These are phyloP conservation scores for Neurospora cerealis DNA, from an alignment of 495 filamentous ascomycete genomes.

Conservation along the genomic window DNA sequence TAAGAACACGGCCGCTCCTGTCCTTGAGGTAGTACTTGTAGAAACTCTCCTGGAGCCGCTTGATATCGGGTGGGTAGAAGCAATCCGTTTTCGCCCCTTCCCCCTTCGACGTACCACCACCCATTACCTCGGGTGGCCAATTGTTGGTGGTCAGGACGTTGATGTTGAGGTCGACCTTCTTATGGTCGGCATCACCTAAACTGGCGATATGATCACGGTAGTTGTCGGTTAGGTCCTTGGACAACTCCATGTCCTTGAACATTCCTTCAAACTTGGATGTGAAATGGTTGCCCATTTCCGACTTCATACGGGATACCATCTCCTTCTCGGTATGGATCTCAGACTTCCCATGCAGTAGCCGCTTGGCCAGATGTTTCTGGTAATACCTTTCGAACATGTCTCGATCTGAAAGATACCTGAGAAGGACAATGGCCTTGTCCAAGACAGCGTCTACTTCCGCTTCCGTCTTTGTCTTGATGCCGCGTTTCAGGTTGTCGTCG, in stretches of 20 bases:
- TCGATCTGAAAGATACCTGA: slow-evolving; percentile 82
- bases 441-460: slow-evolving; percentile 76
- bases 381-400: slow-evolving; percentile 97
- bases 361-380: slow-evolving; percentile 87
- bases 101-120: slow-evolving; percentile 25
- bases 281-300: slow-evolving; percentile 89
- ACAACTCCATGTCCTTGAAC: slow-evolving; percentile 95
- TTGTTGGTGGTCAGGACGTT: slow-evolving; percentile 84
- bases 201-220: slow-evolving; percentile 61
- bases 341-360: slow-evolving; percentile 77
- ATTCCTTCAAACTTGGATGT: slow-evolving; percentile 89
- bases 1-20: slow-evolving; percentile 76
- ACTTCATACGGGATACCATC: slow-evolving; percentile 94
- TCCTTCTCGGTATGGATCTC: slow-evolving; percentile 83
- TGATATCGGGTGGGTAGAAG: slow-evolving; percentile 66
- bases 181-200: slow-evolving; percentile 54
- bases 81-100: slow-evolving; percentile 46
- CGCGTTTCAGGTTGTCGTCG: slow-evolving; percentile 91
- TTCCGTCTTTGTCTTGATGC: slow-evolving; percentile 87
- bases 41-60: slow-evolving; percentile 72
- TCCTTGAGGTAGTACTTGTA: slow-evolving; percentile 83
- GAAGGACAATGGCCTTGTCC: slow-evolving; percentile 78
- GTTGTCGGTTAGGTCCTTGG: slow-evolving; percentile 67
- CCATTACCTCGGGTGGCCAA: slow-evolving; percentile 87
- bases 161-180: slow-evolving; percentile 67